These are phyloP conservation scores for Clavariopsis aquatica DNA, from an alignment of 495 filamentous ascomycete species.

Conservation along the genomic window DNA sequence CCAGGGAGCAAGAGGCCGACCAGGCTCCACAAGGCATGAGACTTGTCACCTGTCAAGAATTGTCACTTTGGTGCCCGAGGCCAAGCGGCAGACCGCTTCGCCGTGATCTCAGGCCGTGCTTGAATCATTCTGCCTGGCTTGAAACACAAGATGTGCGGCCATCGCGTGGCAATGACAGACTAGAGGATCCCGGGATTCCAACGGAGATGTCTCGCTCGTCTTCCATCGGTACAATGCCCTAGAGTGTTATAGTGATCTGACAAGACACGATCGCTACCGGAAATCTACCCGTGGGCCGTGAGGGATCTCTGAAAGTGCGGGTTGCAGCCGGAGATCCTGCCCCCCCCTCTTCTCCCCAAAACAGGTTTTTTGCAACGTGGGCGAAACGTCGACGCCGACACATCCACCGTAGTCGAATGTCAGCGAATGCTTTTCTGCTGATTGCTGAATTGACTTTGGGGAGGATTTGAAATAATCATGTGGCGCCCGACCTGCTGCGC, in stretches of 20 bases:
- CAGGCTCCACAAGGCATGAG: not conserved
- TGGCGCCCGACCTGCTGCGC: not conserved
- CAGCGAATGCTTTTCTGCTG: not conserved
- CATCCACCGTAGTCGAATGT: not conserved
- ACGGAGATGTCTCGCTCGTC: slow-evolving; percentile 1
- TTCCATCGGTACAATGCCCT: slow-evolving; percentile 7
- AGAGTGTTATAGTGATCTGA: slow-evolving; percentile 15
- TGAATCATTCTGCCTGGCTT: not conserved
- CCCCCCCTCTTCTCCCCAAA: not conserved
- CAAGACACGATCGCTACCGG: slow-evolving; percentile 29
- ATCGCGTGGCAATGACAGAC: not conserved
- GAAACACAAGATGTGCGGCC: slow-evolving; percentile 5
- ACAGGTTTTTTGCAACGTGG: slow-evolving; percentile 3
- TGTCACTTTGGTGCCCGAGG: not conserved
- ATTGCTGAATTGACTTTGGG: not conserved
- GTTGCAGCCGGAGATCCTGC: not conserved
- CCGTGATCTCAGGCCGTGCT: not conserved
- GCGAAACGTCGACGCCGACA: not conserved
- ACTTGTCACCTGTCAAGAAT: slow-evolving; percentile 1
- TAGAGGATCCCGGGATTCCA: not conserved
- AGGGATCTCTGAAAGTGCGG: slow-evolving; percentile 1
- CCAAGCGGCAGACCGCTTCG: not conserved
- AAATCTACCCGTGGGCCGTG: slow-evolving; percentile 32
- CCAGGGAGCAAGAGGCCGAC: not conserved
- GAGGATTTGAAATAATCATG: not conserved